Base-by-base conservation (phyloP, 805 yeast species). In the Danielozyma ontarioensis region DNA sequence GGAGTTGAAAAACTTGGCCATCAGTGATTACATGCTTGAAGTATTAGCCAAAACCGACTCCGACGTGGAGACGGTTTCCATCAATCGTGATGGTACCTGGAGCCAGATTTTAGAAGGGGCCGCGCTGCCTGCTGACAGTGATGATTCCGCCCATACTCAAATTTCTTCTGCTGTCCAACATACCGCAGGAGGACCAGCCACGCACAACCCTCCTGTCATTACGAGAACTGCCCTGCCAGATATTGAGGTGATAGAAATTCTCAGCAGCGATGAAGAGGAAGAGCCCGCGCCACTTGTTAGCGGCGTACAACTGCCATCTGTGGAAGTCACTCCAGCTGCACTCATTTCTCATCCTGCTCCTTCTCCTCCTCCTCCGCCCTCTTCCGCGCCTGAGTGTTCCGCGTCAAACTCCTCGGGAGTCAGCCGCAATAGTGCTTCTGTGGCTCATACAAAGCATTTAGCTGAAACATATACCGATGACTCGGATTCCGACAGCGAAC, bases 21-120 rank as follows among this genome's bases (percentile, higher is more conserved):
- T 88, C 0, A 87, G 85, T 43, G 95, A 85, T 40, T 90, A 77
- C 51, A 74, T 85, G 31, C 50, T 55, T 27, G 83, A 81, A 11
- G 76, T 90, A 31, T 49, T 90, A 14, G 51, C 66, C 2, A 48
- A 53, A 2, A 77, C 88, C 0, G 51, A 57, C 2, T 73, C 66
- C 2, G 76, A 76, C 10, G 76, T 72, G 2, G 90, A 83, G 25
- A 70, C 72, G 15, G 82, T 90, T 12, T 78, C 74, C 33, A 64
- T 93, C 13, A 69, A 74, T 11, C 63, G 74, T 1, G 84, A 85
- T 48, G 97, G 97, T 0, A 45, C 72, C 0, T 90, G 97, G 96
- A 57, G 51, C 2, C 68, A 63, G 1, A 45, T 49, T 2, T 38
- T 34, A 8, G 53, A 41, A 30, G 22, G 26, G 13, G 34, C 17